A percentile compares a stretch with the other conserved stretches of the same genome.
These are phyloP conservation scores for Trichophyton mentagrophytes DNA, from an alignment of 2,329 filamentous ascomycete genomes.

Conservation along the genomic window DNA sequence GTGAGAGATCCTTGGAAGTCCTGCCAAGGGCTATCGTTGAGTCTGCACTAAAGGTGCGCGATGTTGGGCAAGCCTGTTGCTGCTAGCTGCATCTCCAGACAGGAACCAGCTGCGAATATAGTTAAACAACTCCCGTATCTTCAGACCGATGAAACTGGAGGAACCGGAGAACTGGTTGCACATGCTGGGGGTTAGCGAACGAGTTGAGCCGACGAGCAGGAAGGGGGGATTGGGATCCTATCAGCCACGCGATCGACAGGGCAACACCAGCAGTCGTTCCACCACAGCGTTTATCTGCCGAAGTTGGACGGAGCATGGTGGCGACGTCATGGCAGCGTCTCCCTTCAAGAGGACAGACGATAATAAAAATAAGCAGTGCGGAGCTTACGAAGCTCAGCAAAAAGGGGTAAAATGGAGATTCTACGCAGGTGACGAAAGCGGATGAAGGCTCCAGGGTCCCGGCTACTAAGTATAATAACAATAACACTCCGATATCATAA, in stretches of 20 bases:
- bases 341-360: no score
- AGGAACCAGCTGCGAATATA: background rate
- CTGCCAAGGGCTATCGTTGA: background rate
- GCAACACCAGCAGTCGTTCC: background rate
- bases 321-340: no score
- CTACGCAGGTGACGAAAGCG: no score
- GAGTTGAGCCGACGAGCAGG: background rate
- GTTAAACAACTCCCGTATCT: background rate
- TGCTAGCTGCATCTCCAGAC: background rate
- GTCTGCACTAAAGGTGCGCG: background rate
- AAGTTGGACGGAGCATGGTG: no score
- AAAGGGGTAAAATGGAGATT: no score
- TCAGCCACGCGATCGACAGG: background rate
- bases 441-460: no score
- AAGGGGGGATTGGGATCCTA: background rate
- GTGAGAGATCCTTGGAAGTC: background rate
- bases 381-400: no score
- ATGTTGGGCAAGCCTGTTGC: background rate
- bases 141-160: background rate
- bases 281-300: background rate
- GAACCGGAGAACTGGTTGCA: background rate
- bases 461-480: no score
- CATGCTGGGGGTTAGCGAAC: background rate
- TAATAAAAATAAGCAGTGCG: no score
- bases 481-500: no score